A percentile compares a stretch with the other conserved stretches of the same genome.
phyloP scores from a whole-genome alignment of 352 stramenopile genomes.

The Phytopythium delawarense region DNA sequence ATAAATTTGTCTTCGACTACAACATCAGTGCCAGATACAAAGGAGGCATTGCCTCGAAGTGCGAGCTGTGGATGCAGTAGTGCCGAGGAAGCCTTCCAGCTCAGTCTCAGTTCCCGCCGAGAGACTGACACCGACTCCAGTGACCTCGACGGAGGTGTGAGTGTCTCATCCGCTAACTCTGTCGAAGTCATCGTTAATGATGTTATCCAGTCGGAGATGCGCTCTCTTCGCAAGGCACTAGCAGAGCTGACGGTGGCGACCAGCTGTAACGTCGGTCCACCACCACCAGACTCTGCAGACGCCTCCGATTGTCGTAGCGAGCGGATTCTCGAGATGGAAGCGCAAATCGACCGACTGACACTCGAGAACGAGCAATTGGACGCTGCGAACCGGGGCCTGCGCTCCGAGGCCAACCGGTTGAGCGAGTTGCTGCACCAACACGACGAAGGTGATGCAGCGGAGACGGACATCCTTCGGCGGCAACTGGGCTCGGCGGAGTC shows the following conservation, averaged over 20 bases:
- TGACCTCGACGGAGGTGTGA: background rate
- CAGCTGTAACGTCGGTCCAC: too few relatives aligned
- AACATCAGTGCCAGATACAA: background rate
- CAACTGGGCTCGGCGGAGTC: slow-evolving; percentile 23
- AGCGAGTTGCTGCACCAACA: slow-evolving; percentile 13
- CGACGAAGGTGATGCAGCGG: slow-evolving; percentile 29
- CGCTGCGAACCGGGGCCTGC: slow-evolving; percentile 7
- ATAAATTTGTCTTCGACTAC: background rate
- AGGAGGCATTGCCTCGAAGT: too few relatives aligned
- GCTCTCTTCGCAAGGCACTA: slow-evolving; percentile 33
- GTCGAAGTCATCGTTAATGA: slow-evolving; percentile 16
- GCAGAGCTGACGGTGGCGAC: slow-evolving; percentile 20
- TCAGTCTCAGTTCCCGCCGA: background rate
- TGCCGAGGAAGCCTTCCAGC: background rate
- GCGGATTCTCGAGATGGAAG: slow-evolving; percentile 16
- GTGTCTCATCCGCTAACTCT: background rate
- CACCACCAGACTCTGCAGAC: too few relatives aligned
- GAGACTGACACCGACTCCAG: background rate
- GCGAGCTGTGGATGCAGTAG: background rate
- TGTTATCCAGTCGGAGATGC: slow-evolving; percentile 49
- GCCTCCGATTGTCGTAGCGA: background rate
- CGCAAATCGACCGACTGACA: slow-evolving; percentile 16
- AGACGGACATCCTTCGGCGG: slow-evolving; percentile 53
- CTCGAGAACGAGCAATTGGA: slow-evolving; percentile 11
- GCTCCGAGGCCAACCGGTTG: slow-evolving; percentile 17